These are phyloP conservation scores for Rhodotorula babjevae DNA, from an alignment of 768 basidiomycete genomes.

Conservation along the genomic window DNA sequence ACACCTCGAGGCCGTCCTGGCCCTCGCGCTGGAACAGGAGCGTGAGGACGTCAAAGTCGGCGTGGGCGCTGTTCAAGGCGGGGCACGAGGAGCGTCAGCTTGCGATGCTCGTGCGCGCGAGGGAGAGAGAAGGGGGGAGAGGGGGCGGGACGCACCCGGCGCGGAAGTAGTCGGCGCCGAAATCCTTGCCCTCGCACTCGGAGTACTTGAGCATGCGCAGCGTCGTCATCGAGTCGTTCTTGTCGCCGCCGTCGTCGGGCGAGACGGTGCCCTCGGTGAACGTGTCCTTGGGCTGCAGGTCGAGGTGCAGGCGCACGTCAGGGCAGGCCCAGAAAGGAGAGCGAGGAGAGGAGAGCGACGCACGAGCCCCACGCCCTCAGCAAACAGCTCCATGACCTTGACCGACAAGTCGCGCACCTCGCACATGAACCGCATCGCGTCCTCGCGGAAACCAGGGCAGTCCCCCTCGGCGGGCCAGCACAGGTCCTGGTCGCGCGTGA, in stretches of 20 bases:
- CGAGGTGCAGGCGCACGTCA: not conserved
- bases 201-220: conserved; percentile 43
- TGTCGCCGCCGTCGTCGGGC: conserved; percentile 24
- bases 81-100: not conserved
- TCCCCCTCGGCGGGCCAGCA: conserved; percentile 42
- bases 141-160: conserved; percentile 34
- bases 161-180: conserved; percentile 41
- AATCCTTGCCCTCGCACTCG: conserved; percentile 38
- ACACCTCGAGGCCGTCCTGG: conserved; percentile 44
- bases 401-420: conserved; percentile 37
- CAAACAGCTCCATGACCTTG: conserved; percentile 43
- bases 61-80: conserved; percentile 41
- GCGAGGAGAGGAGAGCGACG: not conserved
- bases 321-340: no score
- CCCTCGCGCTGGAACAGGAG: conserved; percentile 44
- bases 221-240: conserved; percentile 40
- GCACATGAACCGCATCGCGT: conserved; percentile 36
- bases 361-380: conserved; percentile 41
- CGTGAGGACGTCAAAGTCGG: conserved; percentile 44
- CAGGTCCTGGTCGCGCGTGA: conserved; percentile 16
- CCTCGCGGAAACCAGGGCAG: conserved; percentile 29
- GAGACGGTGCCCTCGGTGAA: conserved; percentile 41
- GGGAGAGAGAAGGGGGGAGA: not conserved
- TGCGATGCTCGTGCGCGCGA: not conserved
- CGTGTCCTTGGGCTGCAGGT: conserved; percentile 33